These are phyloP conservation scores for Pyrrhoderma noxium DNA, from an alignment of 1,284 basidiomycete genomes.

Conservation along the genomic window DNA sequence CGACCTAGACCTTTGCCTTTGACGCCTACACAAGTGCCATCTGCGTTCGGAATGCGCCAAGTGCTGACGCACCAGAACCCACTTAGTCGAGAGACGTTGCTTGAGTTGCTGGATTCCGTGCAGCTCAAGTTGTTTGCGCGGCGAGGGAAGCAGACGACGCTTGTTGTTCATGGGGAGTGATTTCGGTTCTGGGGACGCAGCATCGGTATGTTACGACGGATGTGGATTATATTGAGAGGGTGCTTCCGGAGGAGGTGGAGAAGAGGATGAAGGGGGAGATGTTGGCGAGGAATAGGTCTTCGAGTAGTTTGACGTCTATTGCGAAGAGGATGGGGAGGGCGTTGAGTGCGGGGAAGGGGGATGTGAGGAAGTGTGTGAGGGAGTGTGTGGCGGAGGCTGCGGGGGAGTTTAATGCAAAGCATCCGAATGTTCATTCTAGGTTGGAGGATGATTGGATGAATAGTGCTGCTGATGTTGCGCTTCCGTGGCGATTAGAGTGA, in stretches of 20 bases:
- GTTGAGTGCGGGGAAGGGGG: neutral
- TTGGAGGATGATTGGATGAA: slow-evolving; percentile 16
- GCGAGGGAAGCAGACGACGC: slow-evolving; percentile 6
- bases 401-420: slow-evolving; percentile 5
- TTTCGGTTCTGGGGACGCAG: slow-evolving; percentile 2
- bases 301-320: too few species aligned
- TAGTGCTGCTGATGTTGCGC: slow-evolving; percentile 5
- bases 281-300: neutral
- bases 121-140: slow-evolving; percentile 10
- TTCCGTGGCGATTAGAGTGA: slow-evolving; percentile 16
- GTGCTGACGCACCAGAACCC: slow-evolving; percentile 4
- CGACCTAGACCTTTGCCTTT: slow-evolving; percentile 7
- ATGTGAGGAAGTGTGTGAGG: slow-evolving; percentile 4
- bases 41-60: slow-evolving; percentile 6
- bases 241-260: slow-evolving; percentile 13
- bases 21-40: neutral
- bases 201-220: slow-evolving; percentile 8
- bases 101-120: slow-evolving; percentile 6
- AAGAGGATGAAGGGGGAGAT: neutral
- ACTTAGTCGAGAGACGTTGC: slow-evolving; percentile 3
- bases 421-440: neutral
- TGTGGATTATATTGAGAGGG: slow-evolving; percentile 14
- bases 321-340: neutral
- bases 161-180: slow-evolving; percentile 14
- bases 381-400: slow-evolving; percentile 14